Base-by-base conservation (phyloP, 441 rosid genomes). In the Biscutella laevigata region DNA sequence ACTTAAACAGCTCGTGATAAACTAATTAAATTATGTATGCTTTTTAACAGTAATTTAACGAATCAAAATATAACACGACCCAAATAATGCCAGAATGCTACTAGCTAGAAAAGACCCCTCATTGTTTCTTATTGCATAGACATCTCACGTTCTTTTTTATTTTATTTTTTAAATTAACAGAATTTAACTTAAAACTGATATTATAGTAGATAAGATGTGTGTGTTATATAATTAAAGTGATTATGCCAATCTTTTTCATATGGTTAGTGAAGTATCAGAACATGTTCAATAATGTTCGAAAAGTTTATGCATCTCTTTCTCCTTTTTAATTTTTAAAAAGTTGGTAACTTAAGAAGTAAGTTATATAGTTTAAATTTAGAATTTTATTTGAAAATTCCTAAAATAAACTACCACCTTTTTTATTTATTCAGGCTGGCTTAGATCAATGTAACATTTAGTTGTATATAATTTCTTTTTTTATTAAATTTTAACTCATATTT, bases 271-370 rank as follows among this genome's bases (percentile, higher is more conserved):
- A 64, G 69, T 14, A 56, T 64, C 57, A 44, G 61, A 55, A 63
- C 44, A 55, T 46, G 56, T 20, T 55, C 68, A 47, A 64, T 64
- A 48, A 33, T 40, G 45, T 56, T 54, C 26, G 63, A 56, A 49
- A 64, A 64, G 58, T 55, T 57, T 3, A n/a, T 25, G 10, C 6
- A 7, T 33, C 54, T 34, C 56, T 19, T 29, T 54, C 48, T 29
- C 10, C 45, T 64, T 46, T 58, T 48, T 39, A 11, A n/a, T n/a
- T 25, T 48, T 35, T 20, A 0, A 32, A 60, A 57, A 49, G 53
- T 41, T 56, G 37, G 34, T 56, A 40, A 34, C 69, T 56, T 64
- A 64, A 50, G 58, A 26, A 48, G 52, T 64, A 64, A 64, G 69
- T 33, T 54, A 51, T 8, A 10, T 26, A 40, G 11, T 59, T 29